Conservation (phyloP, 192 early-diverging fungal species). For the Backusella westeae region DNA sequence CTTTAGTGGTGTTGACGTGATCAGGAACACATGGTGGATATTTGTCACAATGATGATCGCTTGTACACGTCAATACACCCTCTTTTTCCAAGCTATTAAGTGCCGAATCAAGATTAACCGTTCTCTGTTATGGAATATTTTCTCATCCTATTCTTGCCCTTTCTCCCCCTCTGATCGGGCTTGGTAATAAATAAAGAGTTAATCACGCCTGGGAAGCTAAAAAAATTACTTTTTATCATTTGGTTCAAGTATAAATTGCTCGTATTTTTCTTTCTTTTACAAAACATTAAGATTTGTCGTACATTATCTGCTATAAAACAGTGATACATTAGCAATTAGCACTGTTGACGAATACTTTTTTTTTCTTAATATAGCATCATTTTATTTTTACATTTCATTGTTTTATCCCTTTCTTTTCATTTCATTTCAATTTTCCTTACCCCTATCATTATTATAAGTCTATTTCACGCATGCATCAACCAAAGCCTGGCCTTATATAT, state of each 20-base stretch:
- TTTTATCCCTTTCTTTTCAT: neutral
- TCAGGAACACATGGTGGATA: neutral
- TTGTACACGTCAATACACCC: neutral
- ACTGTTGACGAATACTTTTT: neutral
- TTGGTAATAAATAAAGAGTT: neutral
- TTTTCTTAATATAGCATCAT: neutral
- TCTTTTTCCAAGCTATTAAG: neutral
- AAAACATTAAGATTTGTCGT: neutral
- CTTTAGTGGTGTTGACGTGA: neutral
- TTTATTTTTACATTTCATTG: neutral
- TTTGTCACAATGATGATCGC: conserved; percentile 2
- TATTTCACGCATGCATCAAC: neutral
- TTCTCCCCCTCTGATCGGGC: neutral
- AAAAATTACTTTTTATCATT: neutral
- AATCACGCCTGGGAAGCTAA: neutral
- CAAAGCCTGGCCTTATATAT: neutral
- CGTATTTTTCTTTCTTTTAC: neutral
- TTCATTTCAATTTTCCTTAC: neutral
- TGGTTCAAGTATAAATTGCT: neutral
- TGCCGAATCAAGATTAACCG: neutral
- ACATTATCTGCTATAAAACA: neutral
- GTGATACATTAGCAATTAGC: neutral
- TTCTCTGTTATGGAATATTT: neutral
- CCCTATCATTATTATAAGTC: neutral
- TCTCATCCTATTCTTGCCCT: neutral